Percentiles rank a stretch among this genome's conserved stretches.
Conservation (phyloP, 164 flowering plant species). For the Platanus orientalis region DNA sequence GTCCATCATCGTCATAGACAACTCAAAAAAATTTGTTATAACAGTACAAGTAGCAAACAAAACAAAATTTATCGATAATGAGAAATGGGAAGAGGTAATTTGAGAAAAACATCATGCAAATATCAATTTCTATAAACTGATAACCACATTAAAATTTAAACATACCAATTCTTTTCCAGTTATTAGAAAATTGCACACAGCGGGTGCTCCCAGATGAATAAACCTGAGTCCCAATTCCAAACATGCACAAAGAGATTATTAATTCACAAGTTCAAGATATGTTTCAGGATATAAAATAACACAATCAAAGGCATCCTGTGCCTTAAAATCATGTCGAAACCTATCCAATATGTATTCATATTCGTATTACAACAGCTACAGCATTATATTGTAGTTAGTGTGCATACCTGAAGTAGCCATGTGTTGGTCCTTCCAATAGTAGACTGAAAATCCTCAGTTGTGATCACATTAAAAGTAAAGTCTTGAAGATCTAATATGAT, state of each 20-base stretch:
- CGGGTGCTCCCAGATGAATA: constrained; percentile 71
- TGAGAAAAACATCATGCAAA: not conserved
- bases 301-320: not conserved
- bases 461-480: constrained; percentile 34
- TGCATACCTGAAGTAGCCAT: constrained; percentile 65
- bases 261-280: not conserved
- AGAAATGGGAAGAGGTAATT: not conserved
- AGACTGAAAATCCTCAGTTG: constrained; percentile 39
- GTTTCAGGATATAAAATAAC: not conserved
- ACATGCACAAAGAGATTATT: not conserved
- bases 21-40: not conserved
- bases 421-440: constrained; percentile 33
- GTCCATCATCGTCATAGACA: not conserved
- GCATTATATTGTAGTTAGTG: not conserved
- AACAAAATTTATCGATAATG: not conserved
- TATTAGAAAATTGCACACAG: constrained; percentile 48
- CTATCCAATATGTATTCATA: too few relatives aligned
- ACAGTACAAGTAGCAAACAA: not conserved
- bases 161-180: constrained; percentile 81
- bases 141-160: not conserved
- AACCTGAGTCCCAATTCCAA: constrained; percentile 39
- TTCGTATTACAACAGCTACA: not conserved
- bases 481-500: constrained; percentile 30
- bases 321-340: too few relatives aligned
- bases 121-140: not conserved